Conservation (phyloP, 169 alveolate genomes). For the Eimeria praecox region DNA sequence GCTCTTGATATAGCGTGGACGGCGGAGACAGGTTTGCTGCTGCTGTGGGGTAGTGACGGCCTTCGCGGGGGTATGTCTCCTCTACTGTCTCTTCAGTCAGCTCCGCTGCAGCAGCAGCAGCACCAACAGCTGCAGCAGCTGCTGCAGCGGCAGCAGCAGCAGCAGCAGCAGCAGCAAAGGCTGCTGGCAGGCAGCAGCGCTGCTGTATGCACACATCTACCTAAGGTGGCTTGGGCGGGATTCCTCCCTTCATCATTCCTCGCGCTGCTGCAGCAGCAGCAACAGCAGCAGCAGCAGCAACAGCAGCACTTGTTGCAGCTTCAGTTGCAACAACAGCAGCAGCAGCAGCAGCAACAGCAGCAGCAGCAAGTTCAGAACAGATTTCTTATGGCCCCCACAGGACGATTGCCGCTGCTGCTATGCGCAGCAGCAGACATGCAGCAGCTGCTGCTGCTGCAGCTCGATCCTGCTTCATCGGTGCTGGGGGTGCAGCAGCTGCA, state of each 20-base stretch:
- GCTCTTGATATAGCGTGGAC: conserved; percentile 35
- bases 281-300: conserved; percentile 28
- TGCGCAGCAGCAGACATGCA: conserved; percentile 58
- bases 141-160: conserved; percentile 20
- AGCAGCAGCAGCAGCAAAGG: conserved; percentile 15
- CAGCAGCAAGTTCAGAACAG: neutral
- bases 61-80: neutral
- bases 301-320: conserved; percentile 49
- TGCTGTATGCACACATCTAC: neutral
- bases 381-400: conserved; percentile 25
- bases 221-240: conserved; percentile 21
- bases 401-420: conserved; percentile 58
- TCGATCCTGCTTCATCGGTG: conserved; percentile 36
- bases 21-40: conserved; percentile 70
- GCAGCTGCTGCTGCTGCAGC: conserved; percentile 69
- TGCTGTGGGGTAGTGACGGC: conserved; percentile 47
- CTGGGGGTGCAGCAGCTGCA: conserved; percentile 76
- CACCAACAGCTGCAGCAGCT: conserved; percentile 12
- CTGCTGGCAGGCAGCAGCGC: conserved; percentile 16
- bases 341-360: conserved; percentile 33
- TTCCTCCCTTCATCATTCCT: conserved; percentile 48
- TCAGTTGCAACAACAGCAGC: conserved; percentile 37
- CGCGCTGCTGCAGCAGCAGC: conserved; percentile 63
- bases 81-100: conserved; percentile 45
- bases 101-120: conserved; percentile 74